Evolutionary conservation across 2,329 filamentous ascomycete species (phyloP).

Genomic region (Bisporella sp.): DNA sequence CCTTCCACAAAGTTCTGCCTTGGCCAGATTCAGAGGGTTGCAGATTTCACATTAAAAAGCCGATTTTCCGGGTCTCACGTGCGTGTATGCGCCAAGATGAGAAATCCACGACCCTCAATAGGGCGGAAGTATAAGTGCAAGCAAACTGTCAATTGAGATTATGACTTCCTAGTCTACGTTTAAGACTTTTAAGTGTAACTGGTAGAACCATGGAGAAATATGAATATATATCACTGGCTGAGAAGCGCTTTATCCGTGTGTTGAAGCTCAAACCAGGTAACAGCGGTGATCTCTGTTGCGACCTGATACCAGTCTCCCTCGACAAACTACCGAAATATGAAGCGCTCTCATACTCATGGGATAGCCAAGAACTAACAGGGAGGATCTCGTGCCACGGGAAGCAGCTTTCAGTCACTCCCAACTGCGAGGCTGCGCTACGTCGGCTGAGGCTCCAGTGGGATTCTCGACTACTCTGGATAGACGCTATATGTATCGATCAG

Average conservation of each 20-base stretch:
- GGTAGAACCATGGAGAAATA: neutral
- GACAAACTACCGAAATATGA: neutral
- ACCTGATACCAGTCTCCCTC: neutral
- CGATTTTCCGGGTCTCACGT: no score
- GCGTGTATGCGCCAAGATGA: no score
- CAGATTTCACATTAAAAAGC: no score
- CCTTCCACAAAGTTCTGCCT: no score
- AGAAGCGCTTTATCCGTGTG: neutral
- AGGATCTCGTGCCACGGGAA: neutral
- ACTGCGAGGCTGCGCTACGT: neutral
- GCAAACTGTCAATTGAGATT: no score
- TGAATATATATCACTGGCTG: neutral
- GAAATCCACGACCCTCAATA: no score
- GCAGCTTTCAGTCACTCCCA: neutral
- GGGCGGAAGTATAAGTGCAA: no score
- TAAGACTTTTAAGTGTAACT: no score
- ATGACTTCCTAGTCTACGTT: no score
- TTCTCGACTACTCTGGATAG: conserved; percentile 2
- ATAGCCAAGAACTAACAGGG: neutral
- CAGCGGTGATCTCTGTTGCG: neutral
- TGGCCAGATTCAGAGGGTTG: no score
- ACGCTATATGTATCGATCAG: neutral
- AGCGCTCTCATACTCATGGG: neutral
- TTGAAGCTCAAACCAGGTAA: neutral
- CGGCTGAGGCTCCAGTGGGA: neutral